Evolutionary conservation across 208 protist species (phyloP).

Genomic region (Crithidia bombi): DNA sequence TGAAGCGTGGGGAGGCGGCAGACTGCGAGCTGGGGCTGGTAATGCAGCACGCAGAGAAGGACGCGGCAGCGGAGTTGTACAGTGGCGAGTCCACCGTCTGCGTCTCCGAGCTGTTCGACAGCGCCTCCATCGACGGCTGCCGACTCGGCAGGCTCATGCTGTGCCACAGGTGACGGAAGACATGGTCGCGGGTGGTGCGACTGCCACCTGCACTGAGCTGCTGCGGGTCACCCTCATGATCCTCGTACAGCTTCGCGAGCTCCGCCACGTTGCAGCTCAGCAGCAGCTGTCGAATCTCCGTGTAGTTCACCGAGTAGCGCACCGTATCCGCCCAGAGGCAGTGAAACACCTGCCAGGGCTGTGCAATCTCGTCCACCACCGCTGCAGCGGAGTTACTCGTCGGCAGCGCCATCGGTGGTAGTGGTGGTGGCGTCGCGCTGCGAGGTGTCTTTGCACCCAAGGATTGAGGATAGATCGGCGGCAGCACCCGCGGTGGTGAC

Average conservation of each 20-base stretch:
- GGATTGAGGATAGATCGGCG: neutral
- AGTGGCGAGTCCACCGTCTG: conserved; percentile 15
- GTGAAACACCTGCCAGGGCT: conserved; percentile 36
- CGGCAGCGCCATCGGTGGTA: neutral
- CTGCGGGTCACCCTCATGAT: neutral
- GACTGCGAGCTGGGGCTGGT: conserved; percentile 16
- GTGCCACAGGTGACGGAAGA: conserved; percentile 7
- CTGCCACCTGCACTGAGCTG: neutral
- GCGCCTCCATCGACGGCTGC: conserved; percentile 14
- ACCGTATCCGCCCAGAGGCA: conserved; percentile 48
- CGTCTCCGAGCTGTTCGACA: neutral
- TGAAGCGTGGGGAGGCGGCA: conserved; percentile 34
- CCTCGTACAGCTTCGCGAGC: conserved; percentile 25
- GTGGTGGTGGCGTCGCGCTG: neutral
- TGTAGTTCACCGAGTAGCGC: conserved; percentile 49
- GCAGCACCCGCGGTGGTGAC: conserved; percentile 1
- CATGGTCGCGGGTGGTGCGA: conserved; percentile 3
- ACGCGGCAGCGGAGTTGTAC: conserved; percentile 8
- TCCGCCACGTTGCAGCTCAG: conserved; percentile 31
- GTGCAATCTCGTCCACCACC: conserved; percentile 7
- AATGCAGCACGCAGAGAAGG: conserved; percentile 15
- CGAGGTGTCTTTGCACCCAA: neutral
- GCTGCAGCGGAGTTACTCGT: neutral
- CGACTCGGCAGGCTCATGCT: conserved; percentile 6
- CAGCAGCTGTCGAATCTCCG: conserved; percentile 42